Conservation (phyloP, 1,139 yeast genomes). For the Blastobotrys petasosporus region DNA sequence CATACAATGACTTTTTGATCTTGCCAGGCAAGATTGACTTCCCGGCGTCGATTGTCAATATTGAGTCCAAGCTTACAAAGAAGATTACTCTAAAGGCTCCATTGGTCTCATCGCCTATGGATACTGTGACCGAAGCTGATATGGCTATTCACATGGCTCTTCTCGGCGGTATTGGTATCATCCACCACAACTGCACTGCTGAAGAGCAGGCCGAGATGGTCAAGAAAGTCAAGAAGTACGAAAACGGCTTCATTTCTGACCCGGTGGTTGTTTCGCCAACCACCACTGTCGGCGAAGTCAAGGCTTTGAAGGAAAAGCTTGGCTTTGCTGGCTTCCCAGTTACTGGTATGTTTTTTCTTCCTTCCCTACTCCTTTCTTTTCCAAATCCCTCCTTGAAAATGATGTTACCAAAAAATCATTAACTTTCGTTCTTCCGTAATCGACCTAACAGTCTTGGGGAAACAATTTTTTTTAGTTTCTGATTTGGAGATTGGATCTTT, state of each 20-base stretch:
- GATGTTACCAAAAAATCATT: slow-evolving; percentile 55
- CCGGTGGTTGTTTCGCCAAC: slow-evolving; percentile 81
- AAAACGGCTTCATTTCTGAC: slow-evolving; percentile 94
- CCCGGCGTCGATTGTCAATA: slow-evolving; percentile 68
- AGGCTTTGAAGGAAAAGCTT: slow-evolving; percentile 56
- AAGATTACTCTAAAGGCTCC: slow-evolving; percentile 89
- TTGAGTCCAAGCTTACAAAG: slow-evolving; percentile 85
- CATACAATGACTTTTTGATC: slow-evolving; percentile 92
- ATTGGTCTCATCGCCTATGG: slow-evolving; percentile 98
- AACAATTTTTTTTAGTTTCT: slow-evolving; percentile 40
- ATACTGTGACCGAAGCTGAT: slow-evolving; percentile 92
- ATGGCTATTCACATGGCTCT: slow-evolving; percentile 99
- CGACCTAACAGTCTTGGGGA: slow-evolving; percentile 95
- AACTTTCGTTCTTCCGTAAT: slow-evolving; percentile 99
- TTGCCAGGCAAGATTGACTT: slow-evolving; percentile 93
- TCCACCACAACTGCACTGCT: slow-evolving; percentile 93
- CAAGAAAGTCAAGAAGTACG: slow-evolving; percentile 89
- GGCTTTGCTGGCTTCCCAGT: slow-evolving; percentile 99
- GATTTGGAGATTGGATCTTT: slow-evolving; percentile 6
- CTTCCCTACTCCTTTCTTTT: not conserved
- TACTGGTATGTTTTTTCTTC: slow-evolving; percentile 73
- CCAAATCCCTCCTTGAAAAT: slow-evolving; percentile 24
- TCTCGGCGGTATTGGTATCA: slow-evolving; percentile 97
- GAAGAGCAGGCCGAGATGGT: slow-evolving; percentile 99
- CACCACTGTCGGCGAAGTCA: slow-evolving; percentile 76